phyloP scores from a whole-genome alignment of 352 stramenopile species.

The Phytophthora capsici region DNA sequence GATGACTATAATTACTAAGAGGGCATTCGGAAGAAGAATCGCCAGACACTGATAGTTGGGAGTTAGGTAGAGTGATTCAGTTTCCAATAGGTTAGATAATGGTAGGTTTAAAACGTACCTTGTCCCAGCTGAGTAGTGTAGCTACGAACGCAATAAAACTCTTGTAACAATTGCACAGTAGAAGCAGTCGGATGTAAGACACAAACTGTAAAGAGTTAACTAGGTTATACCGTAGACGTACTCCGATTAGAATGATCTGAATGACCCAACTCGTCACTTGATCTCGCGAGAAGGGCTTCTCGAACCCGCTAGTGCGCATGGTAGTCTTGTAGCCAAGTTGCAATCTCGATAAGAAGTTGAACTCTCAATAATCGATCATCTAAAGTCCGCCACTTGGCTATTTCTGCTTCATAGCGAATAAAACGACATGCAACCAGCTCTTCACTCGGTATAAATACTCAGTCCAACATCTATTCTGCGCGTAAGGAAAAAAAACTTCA shows the following conservation, averaged over 20 bases:
- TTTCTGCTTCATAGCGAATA: constrained; percentile 1
- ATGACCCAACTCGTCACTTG: constrained; percentile 81
- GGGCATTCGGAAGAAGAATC: constrained; percentile 70
- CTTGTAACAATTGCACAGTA: constrained; percentile 30
- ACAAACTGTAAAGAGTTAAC: background rate
- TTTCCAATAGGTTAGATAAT: too few relatives aligned
- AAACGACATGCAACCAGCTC: background rate
- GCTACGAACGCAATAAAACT: constrained; percentile 73
- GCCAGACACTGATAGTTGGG: constrained; percentile 48
- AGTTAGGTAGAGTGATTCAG: too few relatives aligned
- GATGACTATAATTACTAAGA: constrained; percentile 63
- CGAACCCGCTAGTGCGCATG: constrained; percentile 76
- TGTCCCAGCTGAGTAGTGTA: constrained; percentile 57
- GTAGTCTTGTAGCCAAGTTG: background rate
- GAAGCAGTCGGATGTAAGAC: background rate
- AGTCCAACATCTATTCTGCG: constrained; percentile 22
- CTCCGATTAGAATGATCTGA: constrained; percentile 72
- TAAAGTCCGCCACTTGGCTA: too few relatives aligned
- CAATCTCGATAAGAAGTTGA: constrained; percentile 7
- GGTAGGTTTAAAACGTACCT: constrained; percentile 35
- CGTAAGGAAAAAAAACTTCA: background rate
- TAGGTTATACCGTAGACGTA: too few relatives aligned
- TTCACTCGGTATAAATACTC: constrained; percentile 39
- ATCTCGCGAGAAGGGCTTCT: constrained; percentile 81
- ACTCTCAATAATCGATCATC: background rate